These are phyloP conservation scores for Capsicum baccatum DNA, from an alignment of 257 asterid species.

Conservation along the genomic window DNA sequence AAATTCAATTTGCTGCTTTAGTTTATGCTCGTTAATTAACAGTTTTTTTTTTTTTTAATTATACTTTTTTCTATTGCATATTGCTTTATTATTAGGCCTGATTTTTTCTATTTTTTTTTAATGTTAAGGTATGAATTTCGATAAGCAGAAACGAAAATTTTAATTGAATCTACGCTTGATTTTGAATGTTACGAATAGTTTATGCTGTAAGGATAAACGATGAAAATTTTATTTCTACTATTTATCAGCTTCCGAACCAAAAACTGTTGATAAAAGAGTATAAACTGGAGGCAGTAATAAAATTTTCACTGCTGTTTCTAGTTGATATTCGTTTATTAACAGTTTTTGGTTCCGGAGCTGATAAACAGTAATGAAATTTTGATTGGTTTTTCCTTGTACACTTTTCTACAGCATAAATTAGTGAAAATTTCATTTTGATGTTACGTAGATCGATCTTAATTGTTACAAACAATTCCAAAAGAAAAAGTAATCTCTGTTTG, in stretches of 20 bases:
- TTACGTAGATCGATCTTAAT: neutral
- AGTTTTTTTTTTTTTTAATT: too few relatives aligned
- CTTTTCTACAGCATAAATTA: neutral
- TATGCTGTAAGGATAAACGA: too few relatives aligned
- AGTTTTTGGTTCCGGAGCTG: neutral
- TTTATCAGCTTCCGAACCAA: too few relatives aligned
- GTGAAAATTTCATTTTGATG: conserved; percentile 7
- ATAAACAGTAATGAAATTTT: neutral
- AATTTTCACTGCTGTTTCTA: neutral
- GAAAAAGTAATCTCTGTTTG: neutral
- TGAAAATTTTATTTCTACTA: too few relatives aligned
- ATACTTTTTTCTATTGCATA: too few relatives aligned
- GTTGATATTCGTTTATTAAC: neutral
- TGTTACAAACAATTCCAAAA: neutral
- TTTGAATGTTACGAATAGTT: neutral
- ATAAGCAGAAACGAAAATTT: neutral
- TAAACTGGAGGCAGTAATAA: too few relatives aligned
- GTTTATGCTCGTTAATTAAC: too few relatives aligned
- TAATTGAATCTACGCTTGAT: neutral
- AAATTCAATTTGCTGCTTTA: too few relatives aligned
- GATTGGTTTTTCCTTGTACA: neutral
- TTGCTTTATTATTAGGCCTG: too few relatives aligned
- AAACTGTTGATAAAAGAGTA: too few relatives aligned
- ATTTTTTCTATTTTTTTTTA: too few relatives aligned
- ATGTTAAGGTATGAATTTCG: too few relatives aligned